Percentiles rank a stretch among this genome's conserved stretches.
Evolutionary conservation across 2,329 filamentous ascomycete species (phyloP).

Genomic region (Colletotrichum scovillei): DNA sequence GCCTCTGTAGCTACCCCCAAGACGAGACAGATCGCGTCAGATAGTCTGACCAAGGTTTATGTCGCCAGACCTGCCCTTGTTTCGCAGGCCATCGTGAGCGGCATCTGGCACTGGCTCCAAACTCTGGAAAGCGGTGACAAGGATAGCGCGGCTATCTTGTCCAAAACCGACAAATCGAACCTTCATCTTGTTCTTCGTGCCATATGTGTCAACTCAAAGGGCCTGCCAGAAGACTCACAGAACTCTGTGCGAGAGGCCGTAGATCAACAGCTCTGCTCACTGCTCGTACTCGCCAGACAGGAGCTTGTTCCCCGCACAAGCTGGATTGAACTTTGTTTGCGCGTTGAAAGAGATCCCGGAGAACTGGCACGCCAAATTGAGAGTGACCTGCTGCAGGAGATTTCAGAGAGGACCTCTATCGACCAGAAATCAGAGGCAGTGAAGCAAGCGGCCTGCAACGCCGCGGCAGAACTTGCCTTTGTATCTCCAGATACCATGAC

Average conservation of each 20-base stretch:
- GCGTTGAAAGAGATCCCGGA: constrained; percentile 85
- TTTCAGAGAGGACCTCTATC: constrained; percentile 62
- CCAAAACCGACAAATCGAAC: constrained; percentile 73
- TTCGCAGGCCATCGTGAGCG: constrained; percentile 73
- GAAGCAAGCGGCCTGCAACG: constrained; percentile 80
- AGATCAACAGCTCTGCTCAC: constrained; percentile 77
- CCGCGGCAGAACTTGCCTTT: constrained; percentile 91
- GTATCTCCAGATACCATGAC: constrained; percentile 88
- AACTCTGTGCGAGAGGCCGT: constrained; percentile 47
- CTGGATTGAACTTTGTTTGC: constrained; percentile 92
- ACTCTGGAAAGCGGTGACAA: constrained; percentile 78
- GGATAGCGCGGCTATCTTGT: constrained; percentile 75
- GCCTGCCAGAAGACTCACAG: constrained; percentile 56
- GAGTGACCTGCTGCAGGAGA: constrained; percentile 74
- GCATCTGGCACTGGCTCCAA: constrained; percentile 84
- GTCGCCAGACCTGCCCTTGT: constrained; percentile 66
- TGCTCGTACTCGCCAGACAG: constrained; percentile 82
- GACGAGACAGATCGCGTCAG: constrained; percentile 72
- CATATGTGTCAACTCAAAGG: constrained; percentile 71
- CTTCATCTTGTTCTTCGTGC: constrained; percentile 71
- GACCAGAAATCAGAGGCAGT: constrained; percentile 60
- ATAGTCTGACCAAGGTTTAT: constrained; percentile 74
- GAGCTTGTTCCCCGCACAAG: constrained; percentile 81
- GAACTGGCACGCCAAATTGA: constrained; percentile 75
- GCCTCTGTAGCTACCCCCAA: constrained; percentile 69